Evolutionary conservation across 176 grass and related monocot genomes (phyloP).

Genomic region (Oryza longistaminata): DNA sequence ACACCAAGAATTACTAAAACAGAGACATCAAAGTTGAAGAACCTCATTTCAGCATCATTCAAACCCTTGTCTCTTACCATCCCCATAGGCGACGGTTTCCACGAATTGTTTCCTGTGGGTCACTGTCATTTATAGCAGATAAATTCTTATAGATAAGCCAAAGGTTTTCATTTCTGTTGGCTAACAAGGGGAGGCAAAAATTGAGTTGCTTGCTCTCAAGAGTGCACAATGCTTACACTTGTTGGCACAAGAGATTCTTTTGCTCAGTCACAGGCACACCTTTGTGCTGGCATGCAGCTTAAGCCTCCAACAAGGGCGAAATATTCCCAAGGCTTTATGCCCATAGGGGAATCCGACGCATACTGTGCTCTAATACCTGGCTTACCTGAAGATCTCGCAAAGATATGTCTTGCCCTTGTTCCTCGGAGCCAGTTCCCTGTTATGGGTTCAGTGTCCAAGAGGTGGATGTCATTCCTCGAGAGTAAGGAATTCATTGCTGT

Average conservation of each 20-base stretch:
- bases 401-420: slow-evolving; percentile 75
- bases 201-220: slow-evolving; percentile 38
- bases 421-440: slow-evolving; percentile 62
- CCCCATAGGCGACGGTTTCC: slow-evolving; percentile 83
- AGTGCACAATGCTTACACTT: slow-evolving; percentile 49
- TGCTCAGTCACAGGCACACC: slow-evolving; percentile 33
- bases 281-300: slow-evolving; percentile 38
- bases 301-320: slow-evolving; percentile 46
- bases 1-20: slow-evolving; percentile 57
- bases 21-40: slow-evolving; percentile 64
- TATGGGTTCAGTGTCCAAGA: slow-evolving; percentile 82
- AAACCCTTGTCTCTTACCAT: slow-evolving; percentile 77
- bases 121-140: slow-evolving; percentile 62
- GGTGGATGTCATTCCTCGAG: slow-evolving; percentile 80
- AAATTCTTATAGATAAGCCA: slow-evolving; percentile 11
- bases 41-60: slow-evolving; percentile 71
- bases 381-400: slow-evolving; percentile 90
- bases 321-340: slow-evolving; percentile 36
- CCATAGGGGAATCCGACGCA: slow-evolving; percentile 25
- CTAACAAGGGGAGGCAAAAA: slow-evolving; percentile 26
- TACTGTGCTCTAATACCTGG: slow-evolving; percentile 70
- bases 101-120: slow-evolving; percentile 65
- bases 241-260: slow-evolving; percentile 33
- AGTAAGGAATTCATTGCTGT: slow-evolving; percentile 78
- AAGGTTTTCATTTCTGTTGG: slow-evolving; percentile 30